Evolutionary conservation across 148 eudicot species (phyloP).

Genomic region (Talinum fruticosum): DNA sequence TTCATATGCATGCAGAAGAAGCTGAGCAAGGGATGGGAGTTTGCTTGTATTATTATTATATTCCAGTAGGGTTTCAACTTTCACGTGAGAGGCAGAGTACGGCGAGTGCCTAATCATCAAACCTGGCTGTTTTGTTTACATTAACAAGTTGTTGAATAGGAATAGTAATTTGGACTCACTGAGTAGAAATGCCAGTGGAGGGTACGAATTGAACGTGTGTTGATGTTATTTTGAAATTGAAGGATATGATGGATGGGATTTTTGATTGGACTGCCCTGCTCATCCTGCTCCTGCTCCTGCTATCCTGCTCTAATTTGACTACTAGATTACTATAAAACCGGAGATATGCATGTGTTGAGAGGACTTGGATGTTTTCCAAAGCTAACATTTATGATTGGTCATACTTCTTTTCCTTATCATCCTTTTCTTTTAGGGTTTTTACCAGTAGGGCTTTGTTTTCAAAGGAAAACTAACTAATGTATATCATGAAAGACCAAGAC

Average conservation of each 20-base stretch:
- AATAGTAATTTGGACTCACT: conserved; percentile 25
- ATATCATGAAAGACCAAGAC: too few relatives aligned
- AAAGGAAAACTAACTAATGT: too few relatives aligned
- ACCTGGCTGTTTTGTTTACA: conserved; percentile 23
- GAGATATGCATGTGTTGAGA: neutral
- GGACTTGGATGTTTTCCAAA: neutral
- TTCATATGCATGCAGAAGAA: neutral
- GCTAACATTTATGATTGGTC: neutral
- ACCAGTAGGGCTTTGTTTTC: too few relatives aligned
- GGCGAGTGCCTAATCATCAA: neutral
- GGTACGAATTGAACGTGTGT: neutral
- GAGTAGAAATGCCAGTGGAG: too few relatives aligned
- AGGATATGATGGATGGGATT: conserved; percentile 10
- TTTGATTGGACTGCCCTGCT: conserved; percentile 34
- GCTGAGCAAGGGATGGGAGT: neutral
- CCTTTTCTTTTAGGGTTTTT: neutral
- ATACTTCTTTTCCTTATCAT: neutral
- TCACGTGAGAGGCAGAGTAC: conserved; percentile 39
- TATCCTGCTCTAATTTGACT: neutral
- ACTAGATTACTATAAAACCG: neutral
- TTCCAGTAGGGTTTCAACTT: neutral
- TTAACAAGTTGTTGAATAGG: conserved; percentile 11
- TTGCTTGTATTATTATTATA: neutral
- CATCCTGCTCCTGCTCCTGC: too few relatives aligned
- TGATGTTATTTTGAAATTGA: neutral